Conservation (phyloP, 2,329 filamentous ascomycete species). For the Beauveria rudraprayagi region DNA sequence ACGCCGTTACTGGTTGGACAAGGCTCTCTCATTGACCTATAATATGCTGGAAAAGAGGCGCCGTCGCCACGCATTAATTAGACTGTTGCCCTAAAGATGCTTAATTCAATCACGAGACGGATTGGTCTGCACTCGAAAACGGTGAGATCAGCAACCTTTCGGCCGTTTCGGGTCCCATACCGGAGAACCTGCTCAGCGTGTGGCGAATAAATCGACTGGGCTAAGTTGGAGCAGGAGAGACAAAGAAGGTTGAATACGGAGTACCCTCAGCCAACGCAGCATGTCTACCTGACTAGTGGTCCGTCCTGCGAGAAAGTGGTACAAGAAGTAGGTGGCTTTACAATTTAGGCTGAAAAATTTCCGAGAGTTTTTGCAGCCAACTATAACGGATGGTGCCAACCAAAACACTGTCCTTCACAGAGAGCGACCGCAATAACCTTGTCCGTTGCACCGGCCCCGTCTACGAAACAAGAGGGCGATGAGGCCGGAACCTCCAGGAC, state of each 20-base stretch:
- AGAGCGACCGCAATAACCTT: too few species aligned
- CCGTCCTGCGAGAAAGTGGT: background rate
- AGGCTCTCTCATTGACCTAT: background rate
- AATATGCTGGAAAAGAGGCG: background rate
- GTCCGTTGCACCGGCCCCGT: background rate
- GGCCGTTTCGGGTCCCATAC: conserved; percentile 5
- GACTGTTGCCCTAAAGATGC: background rate
- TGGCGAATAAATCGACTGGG: background rate
- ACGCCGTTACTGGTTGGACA: too few species aligned
- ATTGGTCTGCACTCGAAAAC: background rate
- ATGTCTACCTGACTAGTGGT: too few species aligned
- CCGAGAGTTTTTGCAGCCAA: background rate
- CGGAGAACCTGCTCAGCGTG: background rate
- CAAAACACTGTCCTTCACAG: too few species aligned
- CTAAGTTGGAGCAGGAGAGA: background rate
- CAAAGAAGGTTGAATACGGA: background rate
- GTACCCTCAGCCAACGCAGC: too few species aligned
- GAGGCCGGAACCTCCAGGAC: background rate
- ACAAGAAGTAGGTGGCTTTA: background rate
- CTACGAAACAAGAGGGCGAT: background rate
- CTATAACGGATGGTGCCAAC: too few species aligned
- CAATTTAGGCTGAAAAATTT: background rate
- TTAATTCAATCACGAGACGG: background rate
- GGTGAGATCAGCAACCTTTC: background rate
- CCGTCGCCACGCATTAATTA: background rate